Evolutionary conservation across 306 rosid species (phyloP).

Genomic region (Corylus heterophylla): DNA sequence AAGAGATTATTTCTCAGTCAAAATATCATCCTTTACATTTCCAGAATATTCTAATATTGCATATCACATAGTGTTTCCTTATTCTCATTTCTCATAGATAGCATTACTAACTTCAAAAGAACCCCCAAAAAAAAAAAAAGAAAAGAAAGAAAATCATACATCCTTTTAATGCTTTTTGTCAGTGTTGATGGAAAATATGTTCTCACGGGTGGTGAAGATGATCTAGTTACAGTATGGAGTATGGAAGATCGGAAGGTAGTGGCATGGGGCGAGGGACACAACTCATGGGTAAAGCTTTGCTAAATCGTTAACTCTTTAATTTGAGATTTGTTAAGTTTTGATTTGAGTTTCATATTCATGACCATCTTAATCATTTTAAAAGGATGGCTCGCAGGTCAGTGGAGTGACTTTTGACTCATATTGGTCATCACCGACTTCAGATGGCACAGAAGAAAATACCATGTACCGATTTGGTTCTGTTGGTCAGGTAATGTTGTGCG

Average conservation of each 20-base stretch:
- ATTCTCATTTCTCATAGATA: neutral
- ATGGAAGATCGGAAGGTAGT: constrained; percentile 98
- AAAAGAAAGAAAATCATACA: neutral
- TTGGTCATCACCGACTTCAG: constrained; percentile 90
- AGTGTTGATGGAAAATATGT: constrained; percentile 93
- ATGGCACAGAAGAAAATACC: constrained; percentile 64
- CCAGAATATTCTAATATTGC: neutral
- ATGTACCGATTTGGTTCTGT: constrained; percentile 95
- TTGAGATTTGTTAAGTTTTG: constrained; percentile 15
- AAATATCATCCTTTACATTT: neutral
- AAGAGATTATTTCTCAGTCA: constrained; percentile 16
- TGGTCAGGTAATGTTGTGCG: constrained; percentile 69
- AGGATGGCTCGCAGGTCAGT: constrained; percentile 64
- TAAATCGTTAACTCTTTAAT: constrained; percentile 8
- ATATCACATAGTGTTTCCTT: neutral
- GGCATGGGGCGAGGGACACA: constrained; percentile 99
- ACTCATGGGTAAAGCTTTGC: constrained; percentile 79
- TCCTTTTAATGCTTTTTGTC: constrained; percentile 22
- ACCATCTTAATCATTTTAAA: constrained; percentile 19
- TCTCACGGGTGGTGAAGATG: constrained; percentile 98
- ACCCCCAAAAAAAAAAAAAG: neutral
- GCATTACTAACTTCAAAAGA: constrained; percentile 2
- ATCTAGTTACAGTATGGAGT: constrained; percentile 98
- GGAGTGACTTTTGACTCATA: constrained; percentile 97
- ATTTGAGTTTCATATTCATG: constrained; percentile 16